phyloP scores from a whole-genome alignment of 148 eudicot species.

The Rhododendron vialii region DNA sequence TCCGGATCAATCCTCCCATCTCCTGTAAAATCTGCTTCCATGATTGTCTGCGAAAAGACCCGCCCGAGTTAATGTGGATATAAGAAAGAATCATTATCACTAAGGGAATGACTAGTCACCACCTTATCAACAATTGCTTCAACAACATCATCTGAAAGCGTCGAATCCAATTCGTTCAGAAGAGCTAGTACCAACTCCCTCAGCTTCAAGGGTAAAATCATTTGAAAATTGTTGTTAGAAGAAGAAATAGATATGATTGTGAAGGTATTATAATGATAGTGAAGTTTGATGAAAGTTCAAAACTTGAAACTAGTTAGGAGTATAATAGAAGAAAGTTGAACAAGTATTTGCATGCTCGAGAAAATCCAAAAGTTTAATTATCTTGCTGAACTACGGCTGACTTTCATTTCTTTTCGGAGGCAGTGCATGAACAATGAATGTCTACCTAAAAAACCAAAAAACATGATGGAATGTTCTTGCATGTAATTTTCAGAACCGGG shows the following conservation, averaged over 20 bases:
- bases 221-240: background rate
- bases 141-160: constrained; percentile 37
- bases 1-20: constrained; percentile 58
- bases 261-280: background rate
- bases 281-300: background rate
- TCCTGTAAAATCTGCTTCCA: constrained; percentile 47
- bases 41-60: constrained; percentile 27
- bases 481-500: background rate
- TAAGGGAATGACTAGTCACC: background rate
- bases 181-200: constrained; percentile 59
- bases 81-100: background rate
- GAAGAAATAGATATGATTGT: background rate
- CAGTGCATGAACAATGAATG: background rate
- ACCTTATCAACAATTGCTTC: constrained; percentile 63
- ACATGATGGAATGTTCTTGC: background rate
- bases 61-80: background rate
- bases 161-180: constrained; percentile 39
- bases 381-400: background rate
- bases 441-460: background rate
- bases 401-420: background rate
- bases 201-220: constrained; percentile 29
- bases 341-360: background rate
- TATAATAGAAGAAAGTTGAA: background rate
- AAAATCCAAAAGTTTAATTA: background rate
- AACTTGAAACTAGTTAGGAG: background rate